Evolutionary conservation across 1,139 yeast genomes (phyloP).

Genomic region (Arxiozyma telluris): DNA sequence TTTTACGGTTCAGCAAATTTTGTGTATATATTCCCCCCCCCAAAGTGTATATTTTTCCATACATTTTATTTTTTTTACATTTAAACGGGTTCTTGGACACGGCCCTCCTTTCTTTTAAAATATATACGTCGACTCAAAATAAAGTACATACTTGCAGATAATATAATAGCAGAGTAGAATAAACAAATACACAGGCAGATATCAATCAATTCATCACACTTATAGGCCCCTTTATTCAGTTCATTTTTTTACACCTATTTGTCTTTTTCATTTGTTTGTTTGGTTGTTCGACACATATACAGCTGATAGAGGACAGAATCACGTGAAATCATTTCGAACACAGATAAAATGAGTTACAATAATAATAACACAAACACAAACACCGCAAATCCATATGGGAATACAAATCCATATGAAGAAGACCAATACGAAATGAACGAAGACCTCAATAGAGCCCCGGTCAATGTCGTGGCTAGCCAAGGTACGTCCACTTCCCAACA

Average conservation of each 20-base stretch:
- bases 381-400: constrained; percentile 4
- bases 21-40: too few species aligned
- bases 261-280: background rate
- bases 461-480: background rate
- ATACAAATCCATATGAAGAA: constrained; percentile 13
- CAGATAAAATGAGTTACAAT: constrained; percentile 11
- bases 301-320: background rate
- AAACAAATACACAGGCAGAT: too few species aligned
- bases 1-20: too few species aligned
- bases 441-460: constrained; percentile 4
- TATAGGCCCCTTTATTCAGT: too few species aligned
- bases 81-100: background rate
- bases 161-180: too few species aligned
- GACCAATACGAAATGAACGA: constrained; percentile 11
- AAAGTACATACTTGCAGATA: background rate
- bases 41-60: too few species aligned
- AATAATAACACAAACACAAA: background rate
- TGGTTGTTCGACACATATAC: background rate
- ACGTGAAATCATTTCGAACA: background rate
- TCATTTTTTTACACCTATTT: too few species aligned
- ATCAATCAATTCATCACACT: too few species aligned
- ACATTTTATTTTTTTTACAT: too few species aligned
- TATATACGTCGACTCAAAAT: background rate
- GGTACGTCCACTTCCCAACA: background rate
- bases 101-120: background rate